Base-by-base conservation (phyloP, 768 basidiomycete species). In the Hemileccinum rubropunctum region DNA sequence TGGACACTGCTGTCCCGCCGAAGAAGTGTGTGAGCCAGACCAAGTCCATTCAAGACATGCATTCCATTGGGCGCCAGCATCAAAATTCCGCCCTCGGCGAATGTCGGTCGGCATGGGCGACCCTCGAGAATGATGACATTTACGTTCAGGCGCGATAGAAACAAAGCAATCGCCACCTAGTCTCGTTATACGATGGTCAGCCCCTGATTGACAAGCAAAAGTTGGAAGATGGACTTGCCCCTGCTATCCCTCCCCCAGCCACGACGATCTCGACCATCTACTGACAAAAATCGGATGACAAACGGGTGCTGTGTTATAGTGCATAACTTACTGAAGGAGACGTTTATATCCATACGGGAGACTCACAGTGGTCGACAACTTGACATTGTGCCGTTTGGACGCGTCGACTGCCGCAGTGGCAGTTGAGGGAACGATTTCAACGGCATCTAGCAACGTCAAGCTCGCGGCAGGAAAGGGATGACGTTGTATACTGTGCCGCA, bases 1-100 rank as follows among this genome's bases (percentile, higher is more conserved):
- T 52, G 48, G 26, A 57, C 42, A 8, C 63, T 56, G 5, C 56
- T 63, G 10, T 57, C 47, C 32, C 53, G 57, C 44, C 58, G 55
- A 21, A 63, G 57, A 43, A 69, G 60, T 6, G 48, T 51, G 20
- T 15, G 51, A 11, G 58, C 63, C 13, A 69, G 48, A 13, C 45
- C 60, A 26, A 69, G 65, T 30, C 62, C 62, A 9, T 57, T 49
- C 46, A 67, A 41, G 40, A 63, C 61, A 20, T 63, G 47, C 61
- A 68, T 59, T 26, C 65, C 67, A 33, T 67, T 67, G 3, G 62
- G 57, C 21, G 50, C 62, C 33, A 69, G 42, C 65, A 64, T 59
- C 51, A 67, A 42, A 14, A 67, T 56, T 0, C 60, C 65, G 18
- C 63, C 60, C 50, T 63, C 61, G 13, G 53, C 33, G n/a, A 54